Conservation (phyloP, 148 eudicot species). For the Nepenthes mirabilis region DNA sequence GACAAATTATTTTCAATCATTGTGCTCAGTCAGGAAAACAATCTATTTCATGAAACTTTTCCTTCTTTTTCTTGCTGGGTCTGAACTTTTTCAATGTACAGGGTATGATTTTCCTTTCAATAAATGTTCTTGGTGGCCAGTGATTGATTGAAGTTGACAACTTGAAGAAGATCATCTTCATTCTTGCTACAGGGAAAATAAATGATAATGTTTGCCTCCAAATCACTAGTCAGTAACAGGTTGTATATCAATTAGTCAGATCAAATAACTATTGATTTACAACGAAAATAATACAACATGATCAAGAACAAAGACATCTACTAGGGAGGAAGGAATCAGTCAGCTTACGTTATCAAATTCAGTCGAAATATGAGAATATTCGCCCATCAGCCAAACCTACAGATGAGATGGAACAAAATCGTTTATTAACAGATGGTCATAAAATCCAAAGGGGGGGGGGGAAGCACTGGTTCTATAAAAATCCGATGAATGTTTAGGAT, state of each 20-base stretch:
- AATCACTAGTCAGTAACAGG: not conserved
- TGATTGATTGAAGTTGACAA: too few species aligned
- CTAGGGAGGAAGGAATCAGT: not conserved
- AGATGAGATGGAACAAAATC: not conserved
- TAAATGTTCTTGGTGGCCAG: too few species aligned
- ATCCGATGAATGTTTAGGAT: not conserved
- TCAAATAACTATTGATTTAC: not conserved
- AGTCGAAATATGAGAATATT: conserved; percentile 68
- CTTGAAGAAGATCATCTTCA: too few species aligned
- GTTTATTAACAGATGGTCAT: not conserved
- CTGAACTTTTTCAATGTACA: too few species aligned
- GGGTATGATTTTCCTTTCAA: too few species aligned
- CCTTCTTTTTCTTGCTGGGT: too few species aligned
- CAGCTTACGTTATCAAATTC: conserved; percentile 89
- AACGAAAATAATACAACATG: not conserved
- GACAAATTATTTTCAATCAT: too few species aligned
- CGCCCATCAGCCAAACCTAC: conserved; percentile 98
- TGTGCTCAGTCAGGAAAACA: too few species aligned
- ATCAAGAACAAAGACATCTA: not conserved
- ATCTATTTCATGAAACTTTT: too few species aligned
- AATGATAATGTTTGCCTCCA: not conserved
- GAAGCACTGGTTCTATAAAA: too few species aligned
- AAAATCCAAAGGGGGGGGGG: too few species aligned
- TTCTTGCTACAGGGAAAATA: not conserved
- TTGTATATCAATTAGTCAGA: too few species aligned